phyloP scores from a whole-genome alignment of 371 early-diverging fungal species.

The Dentiscutata heterogama region DNA sequence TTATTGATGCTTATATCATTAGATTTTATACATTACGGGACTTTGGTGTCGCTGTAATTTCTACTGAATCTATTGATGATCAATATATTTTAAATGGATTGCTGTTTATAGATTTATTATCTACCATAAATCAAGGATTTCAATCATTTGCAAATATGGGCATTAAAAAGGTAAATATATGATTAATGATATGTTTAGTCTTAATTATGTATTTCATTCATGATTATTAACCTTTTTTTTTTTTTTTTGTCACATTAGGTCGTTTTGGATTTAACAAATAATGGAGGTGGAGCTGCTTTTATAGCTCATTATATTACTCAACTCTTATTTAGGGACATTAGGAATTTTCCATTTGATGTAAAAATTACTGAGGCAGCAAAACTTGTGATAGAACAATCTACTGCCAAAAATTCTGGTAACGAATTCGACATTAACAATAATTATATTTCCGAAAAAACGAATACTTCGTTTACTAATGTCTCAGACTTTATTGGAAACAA shows the following conservation, averaged over 20 bases:
- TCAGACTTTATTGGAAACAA: slow-evolving; percentile 17
- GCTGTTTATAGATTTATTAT: no score
- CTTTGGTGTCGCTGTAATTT: slow-evolving; percentile 5
- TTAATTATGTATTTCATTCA: not conserved
- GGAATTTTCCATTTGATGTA: not conserved
- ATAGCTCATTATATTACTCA: not conserved
- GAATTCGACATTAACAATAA: not conserved
- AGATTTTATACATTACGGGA: not conserved
- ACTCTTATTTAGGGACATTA: not conserved
- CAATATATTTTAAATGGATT: not conserved
- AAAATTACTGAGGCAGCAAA: not conserved
- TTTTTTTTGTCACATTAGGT: not conserved
- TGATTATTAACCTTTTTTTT: not conserved
- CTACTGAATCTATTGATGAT: not conserved
- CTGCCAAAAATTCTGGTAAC: not conserved
- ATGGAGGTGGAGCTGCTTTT: not conserved
- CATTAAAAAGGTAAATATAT: not conserved
- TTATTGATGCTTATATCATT: not conserved
- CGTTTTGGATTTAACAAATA: slow-evolving; percentile 25
- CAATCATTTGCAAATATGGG: not conserved
- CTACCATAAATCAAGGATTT: not conserved
- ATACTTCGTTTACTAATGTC: not conserved
- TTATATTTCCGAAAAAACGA: not conserved
- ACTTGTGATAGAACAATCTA: not conserved
- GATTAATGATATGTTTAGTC: not conserved